These are phyloP conservation scores for Neoscytalidium dimidiatum DNA, from an alignment of 2,329 filamentous ascomycete genomes.

Conservation along the genomic window DNA sequence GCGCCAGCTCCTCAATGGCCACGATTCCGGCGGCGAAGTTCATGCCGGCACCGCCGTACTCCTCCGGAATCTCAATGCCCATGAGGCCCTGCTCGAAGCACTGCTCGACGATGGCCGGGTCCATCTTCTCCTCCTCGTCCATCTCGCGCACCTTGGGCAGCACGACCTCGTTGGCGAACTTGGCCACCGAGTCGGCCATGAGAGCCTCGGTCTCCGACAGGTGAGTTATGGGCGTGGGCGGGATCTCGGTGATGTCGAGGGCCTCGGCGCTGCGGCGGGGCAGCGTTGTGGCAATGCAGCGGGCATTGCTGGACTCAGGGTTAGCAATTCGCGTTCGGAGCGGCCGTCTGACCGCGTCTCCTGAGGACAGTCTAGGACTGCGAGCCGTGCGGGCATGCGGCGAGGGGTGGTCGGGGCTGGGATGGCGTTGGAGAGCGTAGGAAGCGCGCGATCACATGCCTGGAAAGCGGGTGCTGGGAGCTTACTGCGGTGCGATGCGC, in stretches of 20 bases:
- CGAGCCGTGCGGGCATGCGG: background rate
- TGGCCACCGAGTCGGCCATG: slow-evolving; percentile 87
- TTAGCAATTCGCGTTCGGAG: slow-evolving; percentile 10
- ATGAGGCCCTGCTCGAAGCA: slow-evolving; percentile 97
- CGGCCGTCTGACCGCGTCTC: background rate
- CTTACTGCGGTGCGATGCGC: slow-evolving; percentile 19
- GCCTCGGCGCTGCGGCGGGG: slow-evolving; percentile 33
- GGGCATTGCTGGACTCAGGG: slow-evolving; percentile 21
- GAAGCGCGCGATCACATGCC: slow-evolving; percentile 11
- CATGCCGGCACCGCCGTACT: slow-evolving; percentile 96
- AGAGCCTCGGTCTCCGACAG: slow-evolving; percentile 85
- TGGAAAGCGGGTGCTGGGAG: background rate
- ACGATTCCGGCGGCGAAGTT: slow-evolving; percentile 97
- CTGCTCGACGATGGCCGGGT: slow-evolving; percentile 82
- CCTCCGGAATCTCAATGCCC: slow-evolving; percentile 96
- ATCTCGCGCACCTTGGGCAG: slow-evolving; percentile 92
- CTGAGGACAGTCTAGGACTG: background rate
- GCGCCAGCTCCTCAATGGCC: slow-evolving; percentile 93
- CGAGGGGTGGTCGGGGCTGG: background rate
- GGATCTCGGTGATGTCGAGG: slow-evolving; percentile 70
- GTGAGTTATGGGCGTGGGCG: slow-evolving; percentile 90
- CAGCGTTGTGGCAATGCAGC: slow-evolving; percentile 47
- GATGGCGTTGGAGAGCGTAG: background rate
- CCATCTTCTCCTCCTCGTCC: slow-evolving; percentile 97
- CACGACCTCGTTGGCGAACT: slow-evolving; percentile 87